Percentiles rank a stretch among this genome's conserved stretches.
Conservation (phyloP, 805 yeast species). For the Groenewaldozyma tartarivorans region DNA sequence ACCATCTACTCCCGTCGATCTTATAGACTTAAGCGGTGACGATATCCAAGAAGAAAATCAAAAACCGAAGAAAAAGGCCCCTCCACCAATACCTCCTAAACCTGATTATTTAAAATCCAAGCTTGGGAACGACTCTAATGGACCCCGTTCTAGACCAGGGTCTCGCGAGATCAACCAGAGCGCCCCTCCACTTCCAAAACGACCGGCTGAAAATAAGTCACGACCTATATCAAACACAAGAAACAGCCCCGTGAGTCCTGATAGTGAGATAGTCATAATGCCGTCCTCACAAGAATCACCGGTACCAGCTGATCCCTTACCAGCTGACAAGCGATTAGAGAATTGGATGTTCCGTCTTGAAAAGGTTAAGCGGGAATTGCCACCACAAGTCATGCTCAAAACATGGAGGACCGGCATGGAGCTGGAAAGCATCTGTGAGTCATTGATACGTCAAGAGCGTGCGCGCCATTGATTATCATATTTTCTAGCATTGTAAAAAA, state of each 20-base stretch:
- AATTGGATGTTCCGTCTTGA: constrained; percentile 47
- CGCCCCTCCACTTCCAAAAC: constrained; percentile 11
- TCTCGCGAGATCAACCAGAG: constrained; percentile 1
- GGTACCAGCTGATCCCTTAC: background rate
- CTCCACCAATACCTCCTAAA: constrained; percentile 8
- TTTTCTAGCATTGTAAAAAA: too few species aligned
- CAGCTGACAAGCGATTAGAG: constrained; percentile 41
- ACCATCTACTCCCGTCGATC: constrained; percentile 7
- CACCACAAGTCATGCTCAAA: constrained; percentile 30
- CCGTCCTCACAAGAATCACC: constrained; percentile 9
- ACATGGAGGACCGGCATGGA: constrained; percentile 38
- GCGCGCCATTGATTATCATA: too few species aligned
- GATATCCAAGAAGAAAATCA: background rate
- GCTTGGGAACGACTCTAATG: constrained; percentile 18
- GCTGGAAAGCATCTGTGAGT: constrained; percentile 24
- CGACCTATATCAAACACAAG: constrained; percentile 22
- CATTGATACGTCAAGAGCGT: too few species aligned
- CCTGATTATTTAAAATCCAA: constrained; percentile 1
- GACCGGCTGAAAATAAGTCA: constrained; percentile 25
- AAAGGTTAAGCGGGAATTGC: constrained; percentile 34
- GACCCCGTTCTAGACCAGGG: constrained; percentile 17
- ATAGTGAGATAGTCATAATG: too few species aligned
- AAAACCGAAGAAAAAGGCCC: constrained; percentile 12
- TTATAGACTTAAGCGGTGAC: constrained; percentile 18
- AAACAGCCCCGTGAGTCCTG: too few species aligned